Evolutionary conservation across 2,329 filamentous ascomycete genomes (phyloP).

Genomic region (Apiospora rasikravindrae): DNA sequence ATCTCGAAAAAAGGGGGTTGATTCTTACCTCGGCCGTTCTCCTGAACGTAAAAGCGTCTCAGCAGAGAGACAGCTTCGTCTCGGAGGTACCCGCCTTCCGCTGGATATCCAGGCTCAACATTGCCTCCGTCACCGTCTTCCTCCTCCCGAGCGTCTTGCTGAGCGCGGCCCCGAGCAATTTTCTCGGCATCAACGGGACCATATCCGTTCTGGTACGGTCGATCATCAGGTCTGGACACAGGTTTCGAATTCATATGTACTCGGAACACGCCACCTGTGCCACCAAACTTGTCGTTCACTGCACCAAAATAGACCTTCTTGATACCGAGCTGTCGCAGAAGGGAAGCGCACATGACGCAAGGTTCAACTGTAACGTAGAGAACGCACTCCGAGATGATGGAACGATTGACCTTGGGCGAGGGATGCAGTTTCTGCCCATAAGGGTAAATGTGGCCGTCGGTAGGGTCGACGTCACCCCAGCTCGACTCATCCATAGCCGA

Average conservation of each 20-base stretch:
- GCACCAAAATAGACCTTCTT: slow-evolving; percentile 93
- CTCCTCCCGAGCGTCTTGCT: slow-evolving; percentile 40
- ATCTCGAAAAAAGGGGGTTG: not conserved
- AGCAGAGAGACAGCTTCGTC: slow-evolving; percentile 93
- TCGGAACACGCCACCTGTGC: slow-evolving; percentile 90
- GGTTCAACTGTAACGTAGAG: slow-evolving; percentile 98
- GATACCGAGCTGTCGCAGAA: slow-evolving; percentile 86
- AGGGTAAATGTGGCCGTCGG: slow-evolving; percentile 62
- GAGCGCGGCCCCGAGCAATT: slow-evolving; percentile 45
- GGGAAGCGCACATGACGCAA: slow-evolving; percentile 97
- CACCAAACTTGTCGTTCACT: slow-evolving; percentile 95
- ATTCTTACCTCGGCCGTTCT: slow-evolving; percentile 83
- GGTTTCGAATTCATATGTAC: slow-evolving; percentile 71
- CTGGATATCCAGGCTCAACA: slow-evolving; percentile 79
- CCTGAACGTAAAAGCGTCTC: slow-evolving; percentile 94
- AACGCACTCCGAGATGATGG: slow-evolving; percentile 71
- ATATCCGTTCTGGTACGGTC: slow-evolving; percentile 40
- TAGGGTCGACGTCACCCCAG: slow-evolving; percentile 59
- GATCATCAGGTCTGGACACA: slow-evolving; percentile 33
- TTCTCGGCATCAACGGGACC: slow-evolving; percentile 34
- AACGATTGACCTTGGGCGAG: slow-evolving; percentile 63
- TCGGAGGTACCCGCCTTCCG: slow-evolving; percentile 84
- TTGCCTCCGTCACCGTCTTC: slow-evolving; percentile 64
- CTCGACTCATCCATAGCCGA: slow-evolving; percentile 44
- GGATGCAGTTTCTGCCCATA: slow-evolving; percentile 66